Conservation (phyloP, 2,329 filamentous ascomycete species). For the Aspergillus sp. region DNA sequence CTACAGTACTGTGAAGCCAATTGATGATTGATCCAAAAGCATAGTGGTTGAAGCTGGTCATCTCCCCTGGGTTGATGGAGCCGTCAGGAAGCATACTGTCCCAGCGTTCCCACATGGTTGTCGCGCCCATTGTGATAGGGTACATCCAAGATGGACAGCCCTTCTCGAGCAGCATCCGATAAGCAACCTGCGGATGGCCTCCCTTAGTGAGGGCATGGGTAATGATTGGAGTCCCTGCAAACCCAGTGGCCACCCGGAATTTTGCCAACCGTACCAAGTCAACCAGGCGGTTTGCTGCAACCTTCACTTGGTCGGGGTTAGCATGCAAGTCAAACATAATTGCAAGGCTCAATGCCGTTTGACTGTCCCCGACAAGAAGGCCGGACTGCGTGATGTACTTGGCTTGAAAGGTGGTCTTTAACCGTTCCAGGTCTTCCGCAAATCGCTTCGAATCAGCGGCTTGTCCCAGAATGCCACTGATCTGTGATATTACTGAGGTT, state of each 20-base stretch:
- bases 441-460: slow-evolving; percentile 22
- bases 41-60: slow-evolving; percentile 48
- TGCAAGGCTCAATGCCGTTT: slow-evolving; percentile 29
- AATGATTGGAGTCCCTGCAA: slow-evolving; percentile 33
- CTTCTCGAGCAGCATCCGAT: slow-evolving; percentile 43
- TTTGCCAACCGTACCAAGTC: slow-evolving; percentile 25
- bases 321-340: slow-evolving; percentile 26
- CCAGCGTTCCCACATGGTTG: slow-evolving; percentile 48
- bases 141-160: slow-evolving; percentile 40
- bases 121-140: slow-evolving; percentile 42
- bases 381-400: slow-evolving; percentile 31
- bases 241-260: slow-evolving; percentile 37
- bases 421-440: slow-evolving; percentile 7
- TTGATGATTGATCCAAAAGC: slow-evolving; percentile 40
- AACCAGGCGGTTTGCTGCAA: slow-evolving; percentile 6
- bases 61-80: slow-evolving; percentile 40
- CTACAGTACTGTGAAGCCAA: slow-evolving; percentile 37
- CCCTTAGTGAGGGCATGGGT: slow-evolving; percentile 26
- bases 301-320: slow-evolving; percentile 4
- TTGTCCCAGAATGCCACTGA: slow-evolving; percentile 26
- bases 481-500: slow-evolving; percentile 29
- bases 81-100: slow-evolving; percentile 41
- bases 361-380: slow-evolving; percentile 30
- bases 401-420: slow-evolving; percentile 28
- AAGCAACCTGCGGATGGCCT: slow-evolving; percentile 27